Evolutionary conservation across 2,329 filamentous ascomycete genomes (phyloP).

Genomic region (Colletotrichum graminicola): DNA sequence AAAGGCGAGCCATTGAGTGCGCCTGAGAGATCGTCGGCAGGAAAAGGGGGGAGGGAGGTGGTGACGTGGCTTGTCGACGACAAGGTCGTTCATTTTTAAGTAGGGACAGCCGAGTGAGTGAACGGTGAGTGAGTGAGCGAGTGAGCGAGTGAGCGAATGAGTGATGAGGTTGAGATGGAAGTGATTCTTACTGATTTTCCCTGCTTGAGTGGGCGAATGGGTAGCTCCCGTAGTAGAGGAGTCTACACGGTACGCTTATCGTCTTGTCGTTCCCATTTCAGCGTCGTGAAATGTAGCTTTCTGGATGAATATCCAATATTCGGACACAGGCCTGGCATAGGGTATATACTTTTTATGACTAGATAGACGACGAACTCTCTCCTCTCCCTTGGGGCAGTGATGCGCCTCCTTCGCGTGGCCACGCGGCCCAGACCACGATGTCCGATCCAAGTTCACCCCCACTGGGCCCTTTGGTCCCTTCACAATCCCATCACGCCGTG

Average conservation of each 20-base stretch:
- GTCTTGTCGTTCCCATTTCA: background rate
- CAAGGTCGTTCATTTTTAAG: background rate
- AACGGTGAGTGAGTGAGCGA: background rate
- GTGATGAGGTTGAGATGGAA: too few relatives aligned
- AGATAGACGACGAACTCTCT: too few relatives aligned
- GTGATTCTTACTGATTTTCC: constrained; percentile 14
- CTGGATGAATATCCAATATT: too few relatives aligned
- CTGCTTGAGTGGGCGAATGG: constrained; percentile 19
- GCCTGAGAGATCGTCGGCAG: background rate
- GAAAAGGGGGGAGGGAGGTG: background rate
- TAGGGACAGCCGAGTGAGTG: background rate
- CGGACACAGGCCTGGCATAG: too few relatives aligned
- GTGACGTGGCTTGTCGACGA: background rate
- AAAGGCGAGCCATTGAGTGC: constrained; percentile 8
- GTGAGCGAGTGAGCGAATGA: background rate
- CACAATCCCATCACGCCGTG: constrained; percentile 18
- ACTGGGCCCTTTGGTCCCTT: background rate
- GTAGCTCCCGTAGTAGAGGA: background rate
- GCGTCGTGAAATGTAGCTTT: background rate
- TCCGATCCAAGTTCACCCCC: constrained; percentile 5
- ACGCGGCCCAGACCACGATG: too few relatives aligned
- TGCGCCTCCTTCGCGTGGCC: too few relatives aligned
- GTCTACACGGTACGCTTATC: background rate
- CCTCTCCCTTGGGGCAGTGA: too few relatives aligned
- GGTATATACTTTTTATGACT: too few relatives aligned